These are phyloP conservation scores for Acer negundo DNA, from an alignment of 345 rosid genomes.

Conservation along the genomic window DNA sequence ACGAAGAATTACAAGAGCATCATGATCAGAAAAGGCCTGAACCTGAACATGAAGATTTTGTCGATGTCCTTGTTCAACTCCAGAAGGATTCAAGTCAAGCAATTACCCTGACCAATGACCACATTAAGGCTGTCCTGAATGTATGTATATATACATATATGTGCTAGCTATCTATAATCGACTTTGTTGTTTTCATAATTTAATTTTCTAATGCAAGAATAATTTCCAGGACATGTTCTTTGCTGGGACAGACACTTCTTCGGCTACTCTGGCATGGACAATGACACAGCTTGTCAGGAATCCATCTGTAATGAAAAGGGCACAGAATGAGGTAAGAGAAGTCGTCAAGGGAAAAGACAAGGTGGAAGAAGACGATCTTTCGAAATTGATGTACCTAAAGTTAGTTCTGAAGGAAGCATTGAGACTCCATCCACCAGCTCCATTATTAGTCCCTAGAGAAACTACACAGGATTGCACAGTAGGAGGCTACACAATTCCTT, in stretches of 20 bases:
- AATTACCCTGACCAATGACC: slow-evolving; percentile 17
- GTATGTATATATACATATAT: slow-evolving; percentile 8
- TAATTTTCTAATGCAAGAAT: background rate
- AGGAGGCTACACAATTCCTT: slow-evolving; percentile 36
- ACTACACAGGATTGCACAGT: slow-evolving; percentile 31
- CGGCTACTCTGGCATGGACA: slow-evolving; percentile 38
- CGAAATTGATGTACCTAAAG: slow-evolving; percentile 30
- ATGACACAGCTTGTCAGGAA: slow-evolving; percentile 41
- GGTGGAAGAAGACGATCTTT: slow-evolving; percentile 39
- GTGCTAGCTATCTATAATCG: no score
- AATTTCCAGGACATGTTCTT: slow-evolving; percentile 39
- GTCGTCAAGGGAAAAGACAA: slow-evolving; percentile 19
- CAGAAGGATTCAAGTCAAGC: slow-evolving; percentile 25
- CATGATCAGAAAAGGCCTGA: slow-evolving; percentile 24
- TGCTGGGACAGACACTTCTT: slow-evolving; percentile 42
- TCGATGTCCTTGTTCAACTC: slow-evolving; percentile 34
- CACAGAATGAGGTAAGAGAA: slow-evolving; percentile 35
- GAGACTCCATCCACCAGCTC: slow-evolving; percentile 44
- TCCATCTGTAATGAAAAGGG: slow-evolving; percentile 34
- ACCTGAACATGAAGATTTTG: slow-evolving; percentile 35
- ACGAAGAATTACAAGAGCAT: slow-evolving; percentile 38
- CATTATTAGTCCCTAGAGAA: slow-evolving; percentile 41
- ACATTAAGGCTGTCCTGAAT: slow-evolving; percentile 32
- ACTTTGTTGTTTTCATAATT: no score
- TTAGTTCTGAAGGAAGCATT: slow-evolving; percentile 34